Conservation (phyloP, 345 rosid genomes). For the Acer yangbiense region DNA sequence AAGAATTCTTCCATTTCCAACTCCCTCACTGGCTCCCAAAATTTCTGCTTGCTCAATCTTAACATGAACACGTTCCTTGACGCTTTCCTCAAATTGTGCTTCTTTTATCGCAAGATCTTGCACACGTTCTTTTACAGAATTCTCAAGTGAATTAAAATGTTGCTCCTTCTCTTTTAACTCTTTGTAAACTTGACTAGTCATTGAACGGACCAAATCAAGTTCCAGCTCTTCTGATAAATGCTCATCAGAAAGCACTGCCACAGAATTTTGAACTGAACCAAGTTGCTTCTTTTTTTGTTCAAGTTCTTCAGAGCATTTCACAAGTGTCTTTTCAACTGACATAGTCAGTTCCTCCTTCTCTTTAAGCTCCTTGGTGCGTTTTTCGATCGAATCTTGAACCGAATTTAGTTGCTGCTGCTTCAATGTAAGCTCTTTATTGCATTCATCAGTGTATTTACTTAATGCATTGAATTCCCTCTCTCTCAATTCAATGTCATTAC, state of each 20-base stretch:
- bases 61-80: too few relatives aligned
- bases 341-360: too few relatives aligned
- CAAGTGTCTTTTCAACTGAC: too few relatives aligned
- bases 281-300: conserved; percentile 25
- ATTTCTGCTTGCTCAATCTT: conserved; percentile 21
- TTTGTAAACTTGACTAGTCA: too few relatives aligned
- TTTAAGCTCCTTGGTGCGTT: conserved; percentile 14
- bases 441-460: conserved; percentile 17
- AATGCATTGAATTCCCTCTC: conserved; percentile 28
- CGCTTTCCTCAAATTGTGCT: too few relatives aligned
- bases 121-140: too few relatives aligned
- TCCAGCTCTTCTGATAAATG: too few relatives aligned
- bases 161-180: too few relatives aligned
- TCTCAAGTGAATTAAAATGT: too few relatives aligned
- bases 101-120: too few relatives aligned
- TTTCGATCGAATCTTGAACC: background rate
- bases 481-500: conserved; percentile 20
- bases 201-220: too few relatives aligned
- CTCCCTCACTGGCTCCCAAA: background rate
- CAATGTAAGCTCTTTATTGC: conserved; percentile 23
- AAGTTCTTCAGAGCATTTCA: conserved; percentile 1
- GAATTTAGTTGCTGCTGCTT: conserved; percentile 26
- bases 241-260: too few relatives aligned
- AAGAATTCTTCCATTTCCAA: conserved; percentile 43
- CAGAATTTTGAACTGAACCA: conserved; percentile 23